Conservation (phyloP, 2,329 filamentous ascomycete genomes). For the Xylaria sp. region DNA sequence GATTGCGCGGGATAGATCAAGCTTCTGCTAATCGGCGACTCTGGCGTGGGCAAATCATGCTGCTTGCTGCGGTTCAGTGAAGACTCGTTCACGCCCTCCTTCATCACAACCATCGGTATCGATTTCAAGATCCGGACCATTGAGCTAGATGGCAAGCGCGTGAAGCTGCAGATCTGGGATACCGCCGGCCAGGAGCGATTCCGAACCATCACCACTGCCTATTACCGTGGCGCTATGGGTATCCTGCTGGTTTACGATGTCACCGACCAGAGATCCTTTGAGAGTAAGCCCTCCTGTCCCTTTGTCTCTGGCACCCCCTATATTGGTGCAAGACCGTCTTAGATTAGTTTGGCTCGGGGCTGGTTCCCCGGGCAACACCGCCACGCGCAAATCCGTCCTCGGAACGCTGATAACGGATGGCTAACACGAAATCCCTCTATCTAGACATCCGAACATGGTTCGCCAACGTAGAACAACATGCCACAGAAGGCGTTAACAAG, state of each 20-base stretch:
- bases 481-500: conserved; percentile 98
- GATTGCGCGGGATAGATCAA: conserved; percentile 64
- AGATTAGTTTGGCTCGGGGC: background rate
- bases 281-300: conserved; percentile 54
- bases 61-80: conserved; percentile 94
- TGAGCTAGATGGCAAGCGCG: conserved; percentile 95
- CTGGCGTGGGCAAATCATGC: conserved; percentile 94
- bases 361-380: background rate
- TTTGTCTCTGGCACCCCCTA: background rate
- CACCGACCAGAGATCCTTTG: conserved; percentile 91
- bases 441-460: conserved; percentile 99
- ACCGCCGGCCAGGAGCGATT: conserved; percentile 98
- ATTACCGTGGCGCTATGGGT: conserved; percentile 97
- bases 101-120: conserved; percentile 98
- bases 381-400: background rate
- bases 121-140: conserved; percentile 99
- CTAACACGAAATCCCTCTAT: conserved; percentile 14
- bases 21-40: conserved; percentile 92
- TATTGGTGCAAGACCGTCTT: background rate
- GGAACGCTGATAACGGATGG: background rate
- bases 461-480: conserved; percentile 96
- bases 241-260: conserved; percentile 98
- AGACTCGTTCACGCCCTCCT: conserved; percentile 94
- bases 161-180: conserved; percentile 99
- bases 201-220: conserved; percentile 96